These are phyloP conservation scores for Diplocarpon mali DNA, from an alignment of 2,329 filamentous ascomycete species.

Conservation along the genomic window DNA sequence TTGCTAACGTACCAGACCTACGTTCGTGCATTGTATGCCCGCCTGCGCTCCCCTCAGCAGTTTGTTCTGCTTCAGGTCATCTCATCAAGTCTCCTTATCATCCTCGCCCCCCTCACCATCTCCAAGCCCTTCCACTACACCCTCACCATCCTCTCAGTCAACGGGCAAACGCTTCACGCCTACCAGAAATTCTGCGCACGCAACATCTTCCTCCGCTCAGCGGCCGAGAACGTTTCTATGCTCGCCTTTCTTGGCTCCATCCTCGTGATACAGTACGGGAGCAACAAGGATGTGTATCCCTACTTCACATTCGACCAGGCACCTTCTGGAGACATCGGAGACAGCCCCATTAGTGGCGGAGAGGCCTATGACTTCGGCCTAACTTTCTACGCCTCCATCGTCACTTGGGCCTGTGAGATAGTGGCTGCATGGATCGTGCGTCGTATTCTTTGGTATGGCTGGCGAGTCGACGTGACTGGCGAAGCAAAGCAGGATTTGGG, in stretches of 20 bases:
- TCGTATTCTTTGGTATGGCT: conserved; percentile 45
- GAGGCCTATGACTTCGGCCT: conserved; percentile 48
- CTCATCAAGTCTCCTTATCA: conserved; percentile 50
- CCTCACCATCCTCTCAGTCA: conserved; percentile 42
- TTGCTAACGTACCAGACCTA: conserved; percentile 57
- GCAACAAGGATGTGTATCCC: conserved; percentile 57
- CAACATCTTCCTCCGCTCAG: conserved; percentile 55
- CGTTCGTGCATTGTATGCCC: conserved; percentile 57
- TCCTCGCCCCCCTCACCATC: conserved; percentile 54
- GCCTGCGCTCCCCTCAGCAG: conserved; percentile 52
- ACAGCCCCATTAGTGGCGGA: conserved; percentile 20
- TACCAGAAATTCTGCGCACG: conserved; percentile 57
- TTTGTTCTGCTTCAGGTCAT: conserved; percentile 55
- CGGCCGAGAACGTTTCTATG: conserved; percentile 60
- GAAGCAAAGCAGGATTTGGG: conserved; percentile 55
- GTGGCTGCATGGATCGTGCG: conserved; percentile 49
- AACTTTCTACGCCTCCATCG: conserved; percentile 50
- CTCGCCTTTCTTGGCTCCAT: conserved; percentile 55
- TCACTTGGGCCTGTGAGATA: conserved; percentile 59
- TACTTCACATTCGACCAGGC: conserved; percentile 53
- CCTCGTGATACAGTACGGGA: conserved; percentile 53
- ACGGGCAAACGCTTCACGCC: conserved; percentile 46
- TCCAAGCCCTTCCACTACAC: conserved; percentile 45
- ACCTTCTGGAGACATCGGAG: neutral
- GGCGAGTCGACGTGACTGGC: conserved; percentile 49